A percentile compares a stretch with the other conserved stretches of the same genome.
Conservation (phyloP, 176 grass and related monocot species). For the Cenchrus americanus region DNA sequence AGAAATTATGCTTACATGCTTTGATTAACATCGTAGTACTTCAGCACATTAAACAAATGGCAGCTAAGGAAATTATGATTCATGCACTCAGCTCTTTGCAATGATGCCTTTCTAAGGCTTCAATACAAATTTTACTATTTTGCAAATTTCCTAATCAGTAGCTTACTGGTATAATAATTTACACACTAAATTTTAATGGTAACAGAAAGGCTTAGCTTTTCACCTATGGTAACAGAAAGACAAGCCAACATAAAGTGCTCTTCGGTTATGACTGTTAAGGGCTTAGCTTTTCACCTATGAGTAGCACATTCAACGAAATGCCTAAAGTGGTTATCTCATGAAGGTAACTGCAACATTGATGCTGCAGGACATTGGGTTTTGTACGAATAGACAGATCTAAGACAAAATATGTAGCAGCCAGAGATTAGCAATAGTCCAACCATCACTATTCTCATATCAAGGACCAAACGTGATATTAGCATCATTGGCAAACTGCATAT, state of each 20-base stretch:
- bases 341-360: conserved; percentile 27
- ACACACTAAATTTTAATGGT: background rate
- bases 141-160: background rate
- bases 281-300: background rate
- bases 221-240: background rate
- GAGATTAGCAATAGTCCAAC: conserved; percentile 14
- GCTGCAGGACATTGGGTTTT: background rate
- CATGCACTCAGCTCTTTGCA: background rate
- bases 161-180: conserved; percentile 8
- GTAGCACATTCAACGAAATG: background rate
- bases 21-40: conserved; percentile 8
- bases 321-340: background rate
- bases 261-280: conserved; percentile 19
- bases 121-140: conserved; percentile 7
- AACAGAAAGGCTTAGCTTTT: background rate
- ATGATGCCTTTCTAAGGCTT: background rate
- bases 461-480: conserved; percentile 14
- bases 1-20: conserved; percentile 23
- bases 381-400: conserved; percentile 1
- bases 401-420: conserved; percentile 11
- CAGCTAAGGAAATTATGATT: conserved; percentile 18
- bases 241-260: background rate
- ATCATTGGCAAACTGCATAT: conserved; percentile 45
- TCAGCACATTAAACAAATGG: background rate
- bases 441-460: background rate